Conservation (phyloP, 2,329 filamentous ascomycete species). For the Fusarium metavorans region DNA sequence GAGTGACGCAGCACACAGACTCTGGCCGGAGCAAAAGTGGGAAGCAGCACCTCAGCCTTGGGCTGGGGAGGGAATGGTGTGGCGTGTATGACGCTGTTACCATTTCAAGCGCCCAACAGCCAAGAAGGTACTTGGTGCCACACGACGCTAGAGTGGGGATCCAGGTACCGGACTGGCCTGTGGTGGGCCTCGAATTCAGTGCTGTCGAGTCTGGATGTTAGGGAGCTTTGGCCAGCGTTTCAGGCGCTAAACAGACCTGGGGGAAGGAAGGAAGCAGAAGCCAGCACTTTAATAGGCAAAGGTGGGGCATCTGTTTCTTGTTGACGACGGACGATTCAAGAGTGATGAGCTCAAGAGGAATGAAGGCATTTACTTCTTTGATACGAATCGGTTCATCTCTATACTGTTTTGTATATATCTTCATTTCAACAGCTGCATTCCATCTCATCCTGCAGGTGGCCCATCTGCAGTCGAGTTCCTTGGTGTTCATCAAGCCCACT, state of each 20-base stretch:
- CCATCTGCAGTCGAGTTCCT: not conserved
- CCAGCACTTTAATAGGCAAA: not conserved
- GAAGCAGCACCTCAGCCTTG: slow-evolving; percentile 29
- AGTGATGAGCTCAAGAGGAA: not conserved
- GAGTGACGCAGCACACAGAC: slow-evolving; percentile 35
- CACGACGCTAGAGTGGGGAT: not conserved
- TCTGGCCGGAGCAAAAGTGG: slow-evolving; percentile 42
- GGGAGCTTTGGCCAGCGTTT: slow-evolving; percentile 12
- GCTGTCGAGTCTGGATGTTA: not conserved
- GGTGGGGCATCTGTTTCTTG: slow-evolving; percentile 9
- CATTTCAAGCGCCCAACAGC: not conserved
- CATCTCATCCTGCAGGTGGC: not conserved
- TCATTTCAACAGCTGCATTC: not conserved
- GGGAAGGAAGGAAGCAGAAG: not conserved
- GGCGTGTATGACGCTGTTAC: slow-evolving; percentile 44
- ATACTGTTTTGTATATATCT: not conserved
- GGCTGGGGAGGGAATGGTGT: slow-evolving; percentile 34
- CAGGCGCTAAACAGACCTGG: not conserved
- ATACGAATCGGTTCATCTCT: not conserved
- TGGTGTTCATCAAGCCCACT: not conserved
- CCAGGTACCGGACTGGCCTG: not conserved
- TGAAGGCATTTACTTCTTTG: not conserved
- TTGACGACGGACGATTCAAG: not conserved
- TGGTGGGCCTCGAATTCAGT: slow-evolving; percentile 6
- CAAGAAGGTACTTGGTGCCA: slow-evolving; percentile 24